Evolutionary conservation across 2,329 filamentous ascomycete species (phyloP).

Genomic region (Ophiostoma angusticollis): DNA sequence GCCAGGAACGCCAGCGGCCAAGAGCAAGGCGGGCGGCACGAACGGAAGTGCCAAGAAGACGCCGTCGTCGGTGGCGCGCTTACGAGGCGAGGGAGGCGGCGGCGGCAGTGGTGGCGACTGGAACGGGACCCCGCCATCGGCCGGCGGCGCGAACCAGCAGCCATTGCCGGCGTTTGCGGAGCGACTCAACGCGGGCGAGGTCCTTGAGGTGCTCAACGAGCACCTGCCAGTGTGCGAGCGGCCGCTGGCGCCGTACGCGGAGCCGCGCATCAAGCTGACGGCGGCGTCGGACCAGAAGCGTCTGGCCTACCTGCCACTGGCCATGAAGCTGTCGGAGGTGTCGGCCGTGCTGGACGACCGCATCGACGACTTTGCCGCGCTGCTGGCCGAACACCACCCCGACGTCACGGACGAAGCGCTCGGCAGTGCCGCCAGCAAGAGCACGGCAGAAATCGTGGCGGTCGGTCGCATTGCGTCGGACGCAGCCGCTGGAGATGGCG

Average conservation of each 20-base stretch:
- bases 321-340: slow-evolving; percentile 86
- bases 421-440: slow-evolving; percentile 74
- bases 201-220: slow-evolving; percentile 71
- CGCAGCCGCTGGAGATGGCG: slow-evolving; percentile 70
- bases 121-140: slow-evolving; percentile 8
- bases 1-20: no score
- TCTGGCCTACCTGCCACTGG: slow-evolving; percentile 80
- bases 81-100: no score
- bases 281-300: slow-evolving; percentile 84
- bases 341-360: slow-evolving; percentile 90
- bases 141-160: slow-evolving; percentile 6
- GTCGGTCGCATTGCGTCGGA: slow-evolving; percentile 89
- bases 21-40: no score
- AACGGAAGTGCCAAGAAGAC: no score
- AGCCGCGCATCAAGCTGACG: slow-evolving; percentile 70
- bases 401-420: slow-evolving; percentile 67
- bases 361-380: slow-evolving; percentile 75
- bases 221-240: slow-evolving; percentile 55
- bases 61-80: slow-evolving; percentile 28
- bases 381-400: slow-evolving; percentile 64
- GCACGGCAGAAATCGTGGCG: slow-evolving; percentile 75
- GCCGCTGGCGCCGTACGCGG: slow-evolving; percentile 57
- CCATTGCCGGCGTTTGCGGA: slow-evolving; percentile 57
- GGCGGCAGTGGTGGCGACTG: no score
- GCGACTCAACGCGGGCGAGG: slow-evolving; percentile 65